A percentile compares a stretch with the other conserved stretches of the same genome.
These are phyloP conservation scores for Choiromyces venosus DNA, from an alignment of 495 filamentous ascomycete species.

Conservation along the genomic window DNA sequence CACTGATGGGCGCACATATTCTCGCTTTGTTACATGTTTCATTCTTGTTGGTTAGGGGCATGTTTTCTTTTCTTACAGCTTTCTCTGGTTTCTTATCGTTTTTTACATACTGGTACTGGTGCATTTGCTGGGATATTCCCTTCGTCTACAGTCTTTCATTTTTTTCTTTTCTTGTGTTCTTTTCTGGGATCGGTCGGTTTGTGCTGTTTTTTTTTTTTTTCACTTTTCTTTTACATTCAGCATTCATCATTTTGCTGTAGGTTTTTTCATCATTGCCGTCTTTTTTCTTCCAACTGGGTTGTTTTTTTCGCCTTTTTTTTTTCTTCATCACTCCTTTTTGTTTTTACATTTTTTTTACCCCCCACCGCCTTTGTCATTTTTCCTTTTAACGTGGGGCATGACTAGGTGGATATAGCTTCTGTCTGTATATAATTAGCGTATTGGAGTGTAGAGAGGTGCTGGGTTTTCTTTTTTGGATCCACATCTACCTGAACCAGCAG, in stretches of 20 bases:
- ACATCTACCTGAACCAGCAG: not conserved
- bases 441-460: conserved; percentile 18
- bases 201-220: conserved; percentile 23
- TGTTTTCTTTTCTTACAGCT: conserved; percentile 18
- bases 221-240: conserved; percentile 23
- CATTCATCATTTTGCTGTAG: conserved; percentile 26
- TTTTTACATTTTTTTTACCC: conserved; percentile 26
- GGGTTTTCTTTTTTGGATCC: not conserved
- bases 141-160: conserved; percentile 15
- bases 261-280: conserved; percentile 7
- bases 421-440: conserved; percentile 25
- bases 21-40: conserved; percentile 16
- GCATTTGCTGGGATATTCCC: conserved; percentile 35
- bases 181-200: conserved; percentile 28
- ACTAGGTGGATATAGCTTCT: conserved; percentile 19
- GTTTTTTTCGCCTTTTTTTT: conserved; percentile 4
- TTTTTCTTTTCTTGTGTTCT: conserved; percentile 2
- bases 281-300: conserved; percentile 30
- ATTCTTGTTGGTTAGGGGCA: conserved; percentile 23
- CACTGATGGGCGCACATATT: conserved; percentile 13
- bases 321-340: not conserved
- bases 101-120: conserved; percentile 19
- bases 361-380: conserved; percentile 16
- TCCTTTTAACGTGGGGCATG: conserved; percentile 15
- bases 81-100: conserved; percentile 7